Base-by-base conservation (phyloP, 345 rosid species). In the Eucalyptus marginata region DNA sequence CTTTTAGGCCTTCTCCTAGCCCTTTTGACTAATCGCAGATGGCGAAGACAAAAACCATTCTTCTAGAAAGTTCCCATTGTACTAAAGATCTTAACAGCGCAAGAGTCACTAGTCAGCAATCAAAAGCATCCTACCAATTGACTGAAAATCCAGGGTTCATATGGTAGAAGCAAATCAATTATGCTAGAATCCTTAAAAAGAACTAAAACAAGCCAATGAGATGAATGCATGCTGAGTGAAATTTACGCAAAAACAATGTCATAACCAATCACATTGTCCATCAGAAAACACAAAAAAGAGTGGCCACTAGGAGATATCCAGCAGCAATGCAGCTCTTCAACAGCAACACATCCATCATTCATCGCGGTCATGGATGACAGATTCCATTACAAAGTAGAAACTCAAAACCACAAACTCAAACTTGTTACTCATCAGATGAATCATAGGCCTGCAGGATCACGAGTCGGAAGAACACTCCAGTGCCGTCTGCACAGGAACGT, bases 401-500 rank as follows among this genome's bases (percentile, higher is more conserved):
- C 84, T 76, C 84, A 40, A 76, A 17, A 33, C 47, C 47, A 20
- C 47, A 76, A 76, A 22, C 84, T 40, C 47, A 36, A 76, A 76
- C 47, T 76, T 10, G 84, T 76, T 29, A 36, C 47, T 20, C 84
- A 76, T 20, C 84, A 76, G 47, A 76, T 20, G 29, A 76, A 76
- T 76, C 84, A 40, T 20, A 86, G 47, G 40, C 56, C 22, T 1
- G 13, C 17, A 87, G 17, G 83, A 59, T 91, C 89, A 93, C 29
- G 91, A 91, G 89, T 92, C 89, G 11, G 66, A 59, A 71, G 93
- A 85, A 76, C 90, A 90, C 44, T 91, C 93, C 76, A 92, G 89
- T 5, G 90, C 92, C 27, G 95, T 91, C 85, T 86, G 89, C 36
- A 87, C 86, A 49, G 92, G 95, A n/a, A 93, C 94, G 86, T 88